These are phyloP conservation scores for Aspergillus pseudotamarii DNA, from an alignment of 2,329 filamentous ascomycete species.

Conservation along the genomic window DNA sequence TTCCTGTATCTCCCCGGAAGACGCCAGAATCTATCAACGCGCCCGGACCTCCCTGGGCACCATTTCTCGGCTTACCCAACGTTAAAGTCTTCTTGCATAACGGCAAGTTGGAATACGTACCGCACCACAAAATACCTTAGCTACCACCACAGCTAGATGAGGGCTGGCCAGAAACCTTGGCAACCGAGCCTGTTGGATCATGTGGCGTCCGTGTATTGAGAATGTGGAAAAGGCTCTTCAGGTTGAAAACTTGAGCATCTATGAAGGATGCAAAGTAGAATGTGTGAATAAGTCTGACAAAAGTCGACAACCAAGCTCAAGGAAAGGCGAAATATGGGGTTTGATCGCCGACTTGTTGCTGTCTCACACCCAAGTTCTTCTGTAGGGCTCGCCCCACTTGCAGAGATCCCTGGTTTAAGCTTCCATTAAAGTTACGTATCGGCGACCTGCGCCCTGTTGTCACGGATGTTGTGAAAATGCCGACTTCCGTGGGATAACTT, in stretches of 20 bases:
- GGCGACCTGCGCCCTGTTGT: background rate
- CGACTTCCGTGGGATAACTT: background rate
- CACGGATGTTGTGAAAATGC: background rate
- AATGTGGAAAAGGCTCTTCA: too few species aligned
- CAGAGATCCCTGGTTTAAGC: background rate
- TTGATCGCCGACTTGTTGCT: background rate
- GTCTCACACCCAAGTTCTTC: background rate
- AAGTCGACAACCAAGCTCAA: background rate
- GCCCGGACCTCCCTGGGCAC: background rate
- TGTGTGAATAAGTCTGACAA: too few species aligned
- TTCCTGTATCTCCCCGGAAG: background rate
- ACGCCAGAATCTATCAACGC: background rate
- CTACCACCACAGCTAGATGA: too few species aligned
- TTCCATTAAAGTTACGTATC: background rate
- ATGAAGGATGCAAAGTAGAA: too few species aligned
- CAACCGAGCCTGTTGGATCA: too few species aligned
- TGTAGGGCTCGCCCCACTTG: background rate
- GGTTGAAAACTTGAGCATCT: too few species aligned
- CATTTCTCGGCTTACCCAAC: background rate
- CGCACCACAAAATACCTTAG: background rate
- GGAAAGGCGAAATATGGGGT: background rate
- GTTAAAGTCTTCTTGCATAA: background rate
- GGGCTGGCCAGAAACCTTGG: too few species aligned
- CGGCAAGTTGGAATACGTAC: background rate
- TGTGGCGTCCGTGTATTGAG: too few species aligned